Evolutionary conservation across 1,284 basidiomycete genomes (phyloP).

Genomic region (Pisolithus thermaeus): DNA sequence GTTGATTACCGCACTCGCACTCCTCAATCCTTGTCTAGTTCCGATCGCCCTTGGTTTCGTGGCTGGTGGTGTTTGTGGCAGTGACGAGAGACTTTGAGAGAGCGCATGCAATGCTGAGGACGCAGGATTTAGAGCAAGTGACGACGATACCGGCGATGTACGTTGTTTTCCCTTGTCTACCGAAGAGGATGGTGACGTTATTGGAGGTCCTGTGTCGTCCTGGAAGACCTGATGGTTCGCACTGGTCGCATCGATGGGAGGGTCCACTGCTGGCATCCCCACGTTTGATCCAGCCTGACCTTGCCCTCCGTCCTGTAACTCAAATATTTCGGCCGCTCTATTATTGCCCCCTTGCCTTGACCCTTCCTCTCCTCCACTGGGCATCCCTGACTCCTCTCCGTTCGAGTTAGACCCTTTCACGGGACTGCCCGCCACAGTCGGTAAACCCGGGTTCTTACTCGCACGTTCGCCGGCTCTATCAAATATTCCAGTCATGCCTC

Average conservation of each 20-base stretch:
- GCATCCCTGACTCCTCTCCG: not conserved
- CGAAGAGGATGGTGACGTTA: conserved; percentile 19
- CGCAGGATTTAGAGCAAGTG: conserved; percentile 36
- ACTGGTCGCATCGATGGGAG: not conserved
- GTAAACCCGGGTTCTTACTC: conserved; percentile 60
- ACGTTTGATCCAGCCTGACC: too few species aligned
- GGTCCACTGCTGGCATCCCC: too few species aligned
- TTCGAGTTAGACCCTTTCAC: conserved; percentile 36
- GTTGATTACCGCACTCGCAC: conserved; percentile 23
- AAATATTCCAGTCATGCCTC: conserved; percentile 19
- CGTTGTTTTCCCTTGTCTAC: conserved; percentile 22
- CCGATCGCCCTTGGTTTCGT: conserved; percentile 29
- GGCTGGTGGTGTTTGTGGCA: conserved; percentile 38
- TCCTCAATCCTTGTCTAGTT: conserved; percentile 33
- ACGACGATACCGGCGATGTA: conserved; percentile 36
- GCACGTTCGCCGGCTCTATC: conserved; percentile 40
- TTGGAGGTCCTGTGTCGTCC: not conserved
- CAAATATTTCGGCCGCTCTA: not conserved
- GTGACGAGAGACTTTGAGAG: conserved; percentile 46
- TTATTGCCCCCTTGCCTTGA: conserved; percentile 8
- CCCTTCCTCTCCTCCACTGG: not conserved
- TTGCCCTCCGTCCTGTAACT: not conserved
- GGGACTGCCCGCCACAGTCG: conserved; percentile 53
- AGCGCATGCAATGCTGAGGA: conserved; percentile 55
- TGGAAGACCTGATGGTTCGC: too few species aligned